phyloP scores from a whole-genome alignment of 2,329 filamentous ascomycete genomes.

The Paecilomyces niveus region DNA sequence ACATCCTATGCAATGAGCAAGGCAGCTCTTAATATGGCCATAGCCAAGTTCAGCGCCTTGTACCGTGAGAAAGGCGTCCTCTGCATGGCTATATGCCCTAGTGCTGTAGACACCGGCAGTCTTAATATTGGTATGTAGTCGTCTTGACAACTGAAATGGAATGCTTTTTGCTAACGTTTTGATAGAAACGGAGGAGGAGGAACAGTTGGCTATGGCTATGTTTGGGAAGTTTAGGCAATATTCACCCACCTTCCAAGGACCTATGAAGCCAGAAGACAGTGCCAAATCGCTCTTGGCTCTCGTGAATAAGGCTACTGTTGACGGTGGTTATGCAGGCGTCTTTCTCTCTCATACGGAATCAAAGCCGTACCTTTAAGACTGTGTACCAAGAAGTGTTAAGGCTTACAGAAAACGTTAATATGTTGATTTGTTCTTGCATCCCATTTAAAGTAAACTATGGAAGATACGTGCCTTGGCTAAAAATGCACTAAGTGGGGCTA shows the following conservation, averaged over 20 bases:
- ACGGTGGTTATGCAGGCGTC: slow-evolving; percentile 40
- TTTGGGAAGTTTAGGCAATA: slow-evolving; percentile 26
- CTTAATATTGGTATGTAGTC: slow-evolving; percentile 11
- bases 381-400: neutral
- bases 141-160: slow-evolving; percentile 6
- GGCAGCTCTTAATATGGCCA: slow-evolving; percentile 46
- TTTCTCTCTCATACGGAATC: slow-evolving; percentile 44
- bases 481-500: too few relatives aligned
- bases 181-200: too few relatives aligned
- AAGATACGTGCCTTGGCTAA: too few relatives aligned
- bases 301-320: slow-evolving; percentile 35
- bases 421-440: neutral
- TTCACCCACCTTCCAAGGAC: slow-evolving; percentile 34
- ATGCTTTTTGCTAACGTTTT: too few relatives aligned
- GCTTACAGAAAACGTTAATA: neutral
- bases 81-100: slow-evolving; percentile 48
- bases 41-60: slow-evolving; percentile 47
- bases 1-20: slow-evolving; percentile 44
- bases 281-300: slow-evolving; percentile 23
- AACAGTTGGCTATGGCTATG: slow-evolving; percentile 8
- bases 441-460: too few relatives aligned
- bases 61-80: slow-evolving; percentile 46
- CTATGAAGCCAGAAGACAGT: slow-evolving; percentile 30
- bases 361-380: neutral
- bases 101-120: slow-evolving; percentile 41